A percentile compares a stretch with the other conserved stretches of the same genome.
phyloP scores from a whole-genome alignment of 164 flowering plant genomes.

The Berberis vulgaris region DNA sequence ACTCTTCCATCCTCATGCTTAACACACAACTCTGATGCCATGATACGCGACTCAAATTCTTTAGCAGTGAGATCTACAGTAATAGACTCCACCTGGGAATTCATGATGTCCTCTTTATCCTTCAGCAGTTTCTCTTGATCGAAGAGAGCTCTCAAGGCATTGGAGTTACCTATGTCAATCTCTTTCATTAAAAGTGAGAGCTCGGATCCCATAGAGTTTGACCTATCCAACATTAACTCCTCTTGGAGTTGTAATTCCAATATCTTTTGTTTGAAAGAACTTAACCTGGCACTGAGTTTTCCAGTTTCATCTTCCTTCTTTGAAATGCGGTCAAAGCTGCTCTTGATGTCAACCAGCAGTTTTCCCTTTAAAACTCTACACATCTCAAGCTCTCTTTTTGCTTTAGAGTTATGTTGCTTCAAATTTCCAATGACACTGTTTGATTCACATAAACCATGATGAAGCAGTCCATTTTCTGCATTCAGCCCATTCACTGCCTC shows the following conservation, averaged over 20 bases:
- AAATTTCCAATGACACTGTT: constrained; percentile 48
- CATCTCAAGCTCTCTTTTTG: constrained; percentile 65
- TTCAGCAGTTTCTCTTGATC: constrained; percentile 49
- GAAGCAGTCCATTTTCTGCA: constrained; percentile 83
- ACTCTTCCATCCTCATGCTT: too few relatives aligned
- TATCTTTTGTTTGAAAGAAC: constrained; percentile 56
- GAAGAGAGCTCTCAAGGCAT: constrained; percentile 26
- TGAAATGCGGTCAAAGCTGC: constrained; percentile 53
- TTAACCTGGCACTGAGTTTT: constrained; percentile 41
- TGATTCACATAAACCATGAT: constrained; percentile 66
- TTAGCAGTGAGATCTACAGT: constrained; percentile 30
- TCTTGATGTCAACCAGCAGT: constrained; percentile 68
- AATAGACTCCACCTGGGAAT: constrained; percentile 34
- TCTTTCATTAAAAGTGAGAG: constrained; percentile 61
- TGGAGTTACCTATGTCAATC: constrained; percentile 39
- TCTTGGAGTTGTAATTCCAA: constrained; percentile 66
- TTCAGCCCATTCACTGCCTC: constrained; percentile 73
- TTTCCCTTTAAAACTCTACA: constrained; percentile 65
- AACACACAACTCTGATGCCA: constrained; percentile 46
- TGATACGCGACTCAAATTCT: constrained; percentile 48
- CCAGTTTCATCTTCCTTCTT: constrained; percentile 68
- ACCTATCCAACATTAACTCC: constrained; percentile 72
- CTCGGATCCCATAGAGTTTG: constrained; percentile 66
- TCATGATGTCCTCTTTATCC: constrained; percentile 36
- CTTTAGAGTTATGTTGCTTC: constrained; percentile 54